phyloP scores from a whole-genome alignment of 495 filamentous ascomycete species.

The Podospora conica region DNA sequence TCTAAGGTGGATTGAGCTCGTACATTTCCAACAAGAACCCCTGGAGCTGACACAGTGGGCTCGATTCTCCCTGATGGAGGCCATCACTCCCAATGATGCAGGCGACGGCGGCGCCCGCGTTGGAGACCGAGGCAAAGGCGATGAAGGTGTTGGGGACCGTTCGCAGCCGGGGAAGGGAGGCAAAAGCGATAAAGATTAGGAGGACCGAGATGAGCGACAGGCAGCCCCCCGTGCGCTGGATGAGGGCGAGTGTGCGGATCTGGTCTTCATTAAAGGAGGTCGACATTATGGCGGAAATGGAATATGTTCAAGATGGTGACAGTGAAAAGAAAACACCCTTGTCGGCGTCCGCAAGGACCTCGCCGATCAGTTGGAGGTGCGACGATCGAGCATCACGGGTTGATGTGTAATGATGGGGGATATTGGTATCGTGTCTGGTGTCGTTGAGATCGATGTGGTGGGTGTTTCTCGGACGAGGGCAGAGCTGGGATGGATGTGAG shows the following conservation, averaged over 20 bases:
- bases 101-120: slow-evolving; percentile 63
- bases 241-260: slow-evolving; percentile 29
- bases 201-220: slow-evolving; percentile 59
- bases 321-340: background rate
- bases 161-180: slow-evolving; percentile 46
- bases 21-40: slow-evolving; percentile 62
- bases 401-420: background rate
- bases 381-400: background rate
- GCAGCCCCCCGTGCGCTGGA: slow-evolving; percentile 36
- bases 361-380: background rate
- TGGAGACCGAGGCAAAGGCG: slow-evolving; percentile 71
- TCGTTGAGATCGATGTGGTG: background rate
- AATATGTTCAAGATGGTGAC: slow-evolving; percentile 32
- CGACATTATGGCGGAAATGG: background rate
- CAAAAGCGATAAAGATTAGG: slow-evolving; percentile 63
- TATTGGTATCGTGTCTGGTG: background rate
- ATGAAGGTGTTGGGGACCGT: slow-evolving; percentile 74
- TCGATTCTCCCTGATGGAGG: slow-evolving; percentile 40
- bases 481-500: background rate
- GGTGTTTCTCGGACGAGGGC: background rate
- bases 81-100: slow-evolving; percentile 54
- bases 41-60: slow-evolving; percentile 64
- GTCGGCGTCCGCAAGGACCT: background rate
- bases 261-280: slow-evolving; percentile 13
- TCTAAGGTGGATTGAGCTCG: slow-evolving; percentile 23